A percentile compares a stretch with the other conserved stretches of the same genome.
Evolutionary conservation across 352 stramenopile genomes (phyloP).

Genomic region (Phytophthora chlamydospora): DNA sequence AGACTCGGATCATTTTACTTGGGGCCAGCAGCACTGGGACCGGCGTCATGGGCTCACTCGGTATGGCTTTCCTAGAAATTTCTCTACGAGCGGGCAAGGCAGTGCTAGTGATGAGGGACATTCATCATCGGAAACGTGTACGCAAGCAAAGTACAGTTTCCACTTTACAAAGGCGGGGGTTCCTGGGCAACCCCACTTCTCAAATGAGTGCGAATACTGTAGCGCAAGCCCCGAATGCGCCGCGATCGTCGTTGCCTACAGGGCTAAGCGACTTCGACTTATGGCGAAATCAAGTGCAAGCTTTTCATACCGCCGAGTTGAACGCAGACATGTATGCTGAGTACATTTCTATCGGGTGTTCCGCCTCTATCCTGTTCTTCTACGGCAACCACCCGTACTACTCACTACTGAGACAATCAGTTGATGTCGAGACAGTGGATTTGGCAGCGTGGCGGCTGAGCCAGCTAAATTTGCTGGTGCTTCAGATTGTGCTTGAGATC

Average conservation of each 20-base stretch:
- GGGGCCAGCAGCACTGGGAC: constrained; percentile 23
- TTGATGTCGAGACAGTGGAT: neutral
- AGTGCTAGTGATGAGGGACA: constrained; percentile 11
- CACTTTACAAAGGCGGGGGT: too few relatives aligned
- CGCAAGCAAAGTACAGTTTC: too few relatives aligned
- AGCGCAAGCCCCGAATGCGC: neutral
- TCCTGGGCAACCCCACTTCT: too few relatives aligned
- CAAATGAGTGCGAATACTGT: neutral
- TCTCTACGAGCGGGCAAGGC: constrained; percentile 30
- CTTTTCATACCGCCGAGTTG: constrained; percentile 18
- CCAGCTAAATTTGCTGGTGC: neutral
- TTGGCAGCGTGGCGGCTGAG: neutral
- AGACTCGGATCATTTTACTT: constrained; percentile 45
- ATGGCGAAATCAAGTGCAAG: constrained; percentile 15
- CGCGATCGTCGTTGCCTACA: neutral
- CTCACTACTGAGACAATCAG: constrained; percentile 6
- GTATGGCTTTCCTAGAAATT: constrained; percentile 43
- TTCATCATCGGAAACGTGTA: constrained; percentile 18
- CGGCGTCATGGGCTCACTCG: constrained; percentile 26
- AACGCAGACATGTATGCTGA: constrained; percentile 42
- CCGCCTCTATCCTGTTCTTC: constrained; percentile 34
- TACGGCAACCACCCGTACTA: constrained; percentile 34
- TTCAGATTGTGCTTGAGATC: constrained; percentile 13
- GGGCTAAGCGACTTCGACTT: constrained; percentile 17
- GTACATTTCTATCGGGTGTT: constrained; percentile 48